Conservation (phyloP, 208 protist genomes). For the Crithidia bombi region DNA sequence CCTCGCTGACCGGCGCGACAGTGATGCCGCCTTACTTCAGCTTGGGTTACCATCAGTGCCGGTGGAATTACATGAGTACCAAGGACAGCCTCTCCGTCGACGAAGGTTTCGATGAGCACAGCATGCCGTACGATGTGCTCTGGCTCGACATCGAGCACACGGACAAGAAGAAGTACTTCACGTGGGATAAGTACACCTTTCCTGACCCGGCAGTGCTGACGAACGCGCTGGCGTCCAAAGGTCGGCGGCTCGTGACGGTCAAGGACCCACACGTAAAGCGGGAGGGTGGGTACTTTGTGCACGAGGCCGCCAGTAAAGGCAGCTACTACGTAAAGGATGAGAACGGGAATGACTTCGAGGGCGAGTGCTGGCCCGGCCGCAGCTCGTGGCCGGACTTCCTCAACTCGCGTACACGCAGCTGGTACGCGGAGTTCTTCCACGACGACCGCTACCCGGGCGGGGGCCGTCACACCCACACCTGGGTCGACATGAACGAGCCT, state of each 20-base stretch:
- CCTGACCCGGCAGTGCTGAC: slow-evolving; percentile 93
- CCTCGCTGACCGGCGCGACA: slow-evolving; percentile 92
- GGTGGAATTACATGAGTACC: slow-evolving; percentile 97
- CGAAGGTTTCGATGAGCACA: slow-evolving; percentile 93
- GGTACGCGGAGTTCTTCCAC: slow-evolving; percentile 92
- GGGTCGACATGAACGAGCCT: slow-evolving; percentile 99
- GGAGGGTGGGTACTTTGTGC: slow-evolving; percentile 80
- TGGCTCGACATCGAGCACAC: slow-evolving; percentile 99
- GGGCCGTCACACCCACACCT: slow-evolving; percentile 94
- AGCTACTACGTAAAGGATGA: slow-evolving; percentile 92
- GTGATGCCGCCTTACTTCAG: slow-evolving; percentile 96
- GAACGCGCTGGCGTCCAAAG: slow-evolving; percentile 86
- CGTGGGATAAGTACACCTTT: slow-evolving; percentile 97
- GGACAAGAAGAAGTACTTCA: slow-evolving; percentile 98
- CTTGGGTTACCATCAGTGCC: slow-evolving; percentile 98
- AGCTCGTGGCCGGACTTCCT: slow-evolving; percentile 96
- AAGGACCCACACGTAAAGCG: slow-evolving; percentile 98
- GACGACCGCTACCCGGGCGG: slow-evolving; percentile 91
- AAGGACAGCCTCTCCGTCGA: slow-evolving; percentile 91
- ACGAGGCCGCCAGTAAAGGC: slow-evolving; percentile 73
- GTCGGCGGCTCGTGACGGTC: slow-evolving; percentile 97
- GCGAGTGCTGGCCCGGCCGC: slow-evolving; percentile 97
- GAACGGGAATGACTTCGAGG: slow-evolving; percentile 85
- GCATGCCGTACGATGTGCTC: slow-evolving; percentile 98
- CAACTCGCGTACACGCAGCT: slow-evolving; percentile 90